Evolutionary conservation across 169 alveolate genomes (phyloP), one percentile per base, ranked within the genome.

Genomic region (Cryptosporidium ubiquitum): DNA sequence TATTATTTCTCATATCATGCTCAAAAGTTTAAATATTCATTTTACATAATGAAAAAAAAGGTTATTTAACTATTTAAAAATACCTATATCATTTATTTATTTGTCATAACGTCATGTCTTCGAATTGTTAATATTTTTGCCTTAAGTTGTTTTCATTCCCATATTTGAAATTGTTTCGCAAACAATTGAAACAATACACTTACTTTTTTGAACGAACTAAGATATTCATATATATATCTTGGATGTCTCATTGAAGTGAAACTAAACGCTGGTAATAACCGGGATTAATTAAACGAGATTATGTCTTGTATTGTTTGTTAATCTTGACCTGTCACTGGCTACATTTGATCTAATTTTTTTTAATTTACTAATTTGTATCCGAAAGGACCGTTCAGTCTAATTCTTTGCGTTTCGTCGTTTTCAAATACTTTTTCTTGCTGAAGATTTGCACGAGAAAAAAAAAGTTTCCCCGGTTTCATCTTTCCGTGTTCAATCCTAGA

Each of bases 311-410:
- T 12, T 55, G 12, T 20, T 42, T 9, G 9, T 47, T 60, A 51
- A 49, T 79, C 35, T 68, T 33, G 89, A 79, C 89, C 89, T 79
- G 89, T 79, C 75, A 64, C 89, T 57, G 44, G 89, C 89, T n/a
- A 79, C 64, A 79, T 6, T 14, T 61, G 16, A 14, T 64, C 20
- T 39, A 37, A 26, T 12, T 18, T 20, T 40, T 16, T 57, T 35
- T 6, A 9, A 75, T 10, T 58, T 20, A 37, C 9, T 23, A 5
- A 1, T 29, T 16, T 61, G 29, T 79, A 61, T 61, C 49, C 37
- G 37, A 44, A 40, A 12, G 75, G 89, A 1, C 75, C 79, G 4
- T 5, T 66, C 12, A 79, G 42, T 6, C 31, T 73, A 33, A 73
- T 37, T 10, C 3, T 69, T 23, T 69, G 29, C 29, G 1, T 47